These are phyloP conservation scores for Mucor ambiguus DNA, from an alignment of 371 early-diverging fungal genomes.

Conservation along the genomic window DNA sequence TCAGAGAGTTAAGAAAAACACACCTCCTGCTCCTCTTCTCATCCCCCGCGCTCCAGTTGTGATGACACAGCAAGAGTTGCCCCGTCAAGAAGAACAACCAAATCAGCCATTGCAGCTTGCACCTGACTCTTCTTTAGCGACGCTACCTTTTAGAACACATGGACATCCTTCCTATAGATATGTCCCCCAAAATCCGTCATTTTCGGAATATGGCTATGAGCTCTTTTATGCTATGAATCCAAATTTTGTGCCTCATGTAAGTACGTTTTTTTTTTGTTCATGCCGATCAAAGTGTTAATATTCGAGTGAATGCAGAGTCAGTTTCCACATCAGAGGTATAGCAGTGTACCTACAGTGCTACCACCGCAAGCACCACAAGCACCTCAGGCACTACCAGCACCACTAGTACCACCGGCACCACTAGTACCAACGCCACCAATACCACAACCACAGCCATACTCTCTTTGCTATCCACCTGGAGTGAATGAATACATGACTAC, in stretches of 20 bases:
- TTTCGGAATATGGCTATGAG: slow-evolving; percentile 16
- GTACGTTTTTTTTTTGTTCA: not conserved
- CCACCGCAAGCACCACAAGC: not conserved
- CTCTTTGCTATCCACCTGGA: not conserved
- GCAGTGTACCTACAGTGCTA: not conserved
- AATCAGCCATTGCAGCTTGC: not conserved
- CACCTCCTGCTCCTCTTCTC: not conserved
- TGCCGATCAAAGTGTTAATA: not conserved
- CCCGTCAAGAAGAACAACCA: slow-evolving; percentile 2
- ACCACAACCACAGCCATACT: not conserved
- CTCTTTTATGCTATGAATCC: slow-evolving; percentile 20
- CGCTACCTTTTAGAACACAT: not conserved
- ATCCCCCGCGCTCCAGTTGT: not conserved
- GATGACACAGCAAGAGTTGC: slow-evolving; percentile 4
- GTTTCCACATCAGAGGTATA: not conserved
- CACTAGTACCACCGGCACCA: no score
- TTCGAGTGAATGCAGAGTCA: slow-evolving; percentile 1
- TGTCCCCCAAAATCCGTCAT: slow-evolving; percentile 1
- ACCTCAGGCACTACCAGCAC: no score
- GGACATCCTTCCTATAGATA: not conserved
- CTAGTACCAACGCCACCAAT: no score
- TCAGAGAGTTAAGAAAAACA: not conserved
- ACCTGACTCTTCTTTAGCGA: slow-evolving; percentile 4
- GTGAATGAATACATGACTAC: not conserved
- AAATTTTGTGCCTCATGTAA: slow-evolving; percentile 44